Conservation (phyloP, 208 protist genomes). For the Leishmania major region DNA sequence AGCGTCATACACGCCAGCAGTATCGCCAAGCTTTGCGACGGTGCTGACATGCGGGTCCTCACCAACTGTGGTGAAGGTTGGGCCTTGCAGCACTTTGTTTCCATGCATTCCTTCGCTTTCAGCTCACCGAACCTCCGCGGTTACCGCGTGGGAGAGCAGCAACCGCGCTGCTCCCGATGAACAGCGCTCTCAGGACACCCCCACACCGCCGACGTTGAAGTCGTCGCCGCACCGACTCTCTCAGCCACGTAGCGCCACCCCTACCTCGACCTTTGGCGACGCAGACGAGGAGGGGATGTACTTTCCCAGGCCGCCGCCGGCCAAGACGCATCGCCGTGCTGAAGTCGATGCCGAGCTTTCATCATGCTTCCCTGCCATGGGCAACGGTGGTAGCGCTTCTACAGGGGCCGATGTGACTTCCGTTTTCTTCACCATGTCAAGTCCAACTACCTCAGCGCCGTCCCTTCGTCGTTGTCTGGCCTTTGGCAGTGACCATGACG, state of each 20-base stretch:
- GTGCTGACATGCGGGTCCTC: neutral
- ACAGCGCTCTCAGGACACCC: neutral
- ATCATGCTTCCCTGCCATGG: neutral
- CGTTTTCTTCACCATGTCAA: neutral
- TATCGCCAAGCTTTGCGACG: neutral
- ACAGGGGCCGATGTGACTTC: neutral
- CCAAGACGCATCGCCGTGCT: neutral
- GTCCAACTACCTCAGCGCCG: neutral
- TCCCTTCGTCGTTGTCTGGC: neutral
- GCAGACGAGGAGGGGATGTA: slow-evolving; percentile 16
- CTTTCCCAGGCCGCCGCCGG: slow-evolving; percentile 21
- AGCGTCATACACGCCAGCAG: neutral
- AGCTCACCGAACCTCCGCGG: neutral
- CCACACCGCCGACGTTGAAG: neutral
- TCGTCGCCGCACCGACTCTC: neutral
- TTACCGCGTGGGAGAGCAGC: neutral
- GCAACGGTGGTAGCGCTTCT: neutral
- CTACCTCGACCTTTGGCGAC: slow-evolving; percentile 6
- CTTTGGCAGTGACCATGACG: neutral
- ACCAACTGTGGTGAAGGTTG: neutral
- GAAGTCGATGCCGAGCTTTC: neutral
- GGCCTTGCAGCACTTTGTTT: neutral
- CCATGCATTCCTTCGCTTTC: neutral
- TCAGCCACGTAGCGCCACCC: slow-evolving; percentile 11
- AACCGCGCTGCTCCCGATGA: neutral